Conservation (phyloP, 2,329 filamentous ascomycete genomes). For the Annulohypoxylon truncatum region DNA sequence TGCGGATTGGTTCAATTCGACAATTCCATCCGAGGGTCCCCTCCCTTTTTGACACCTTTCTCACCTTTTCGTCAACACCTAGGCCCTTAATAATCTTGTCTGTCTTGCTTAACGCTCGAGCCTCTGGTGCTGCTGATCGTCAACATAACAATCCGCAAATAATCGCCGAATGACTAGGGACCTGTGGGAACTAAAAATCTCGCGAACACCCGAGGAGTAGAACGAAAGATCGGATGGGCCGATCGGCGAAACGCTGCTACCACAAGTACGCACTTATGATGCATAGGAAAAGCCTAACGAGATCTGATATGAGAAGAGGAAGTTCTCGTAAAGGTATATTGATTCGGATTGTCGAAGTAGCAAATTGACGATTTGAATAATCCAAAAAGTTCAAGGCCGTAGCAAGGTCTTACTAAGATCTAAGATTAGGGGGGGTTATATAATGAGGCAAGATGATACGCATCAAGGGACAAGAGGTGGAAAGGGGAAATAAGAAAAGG, state of each 20-base stretch:
- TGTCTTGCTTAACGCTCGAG: slow-evolving; percentile 29
- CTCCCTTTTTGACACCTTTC: neutral
- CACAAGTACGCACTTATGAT: neutral
- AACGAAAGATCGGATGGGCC: slow-evolving; percentile 15
- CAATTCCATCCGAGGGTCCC: slow-evolving; percentile 21
- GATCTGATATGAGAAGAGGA: neutral
- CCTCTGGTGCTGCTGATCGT: slow-evolving; percentile 28
- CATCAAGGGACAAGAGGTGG: slow-evolving; percentile 1
- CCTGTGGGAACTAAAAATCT: neutral
- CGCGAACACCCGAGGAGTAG: slow-evolving; percentile 15
- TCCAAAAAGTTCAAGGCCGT: neutral
- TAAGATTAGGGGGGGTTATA: slow-evolving; percentile 13
- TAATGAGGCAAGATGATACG: slow-evolving; percentile 1
- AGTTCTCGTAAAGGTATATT: neutral
- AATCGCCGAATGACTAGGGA: slow-evolving; percentile 30
- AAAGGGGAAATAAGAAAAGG: slow-evolving; percentile 3
- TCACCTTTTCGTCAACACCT: neutral
- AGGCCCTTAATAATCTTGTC: neutral
- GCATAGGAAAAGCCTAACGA: neutral
- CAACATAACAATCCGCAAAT: slow-evolving; percentile 26
- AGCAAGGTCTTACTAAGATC: slow-evolving; percentile 4
- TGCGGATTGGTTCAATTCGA: slow-evolving; percentile 23
- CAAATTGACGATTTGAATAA: neutral
- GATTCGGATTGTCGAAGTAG: neutral
- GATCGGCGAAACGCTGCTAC: slow-evolving; percentile 18